phyloP scores from a whole-genome alignment of 75 land plant species.

The Ceratopteris richardii region DNA sequence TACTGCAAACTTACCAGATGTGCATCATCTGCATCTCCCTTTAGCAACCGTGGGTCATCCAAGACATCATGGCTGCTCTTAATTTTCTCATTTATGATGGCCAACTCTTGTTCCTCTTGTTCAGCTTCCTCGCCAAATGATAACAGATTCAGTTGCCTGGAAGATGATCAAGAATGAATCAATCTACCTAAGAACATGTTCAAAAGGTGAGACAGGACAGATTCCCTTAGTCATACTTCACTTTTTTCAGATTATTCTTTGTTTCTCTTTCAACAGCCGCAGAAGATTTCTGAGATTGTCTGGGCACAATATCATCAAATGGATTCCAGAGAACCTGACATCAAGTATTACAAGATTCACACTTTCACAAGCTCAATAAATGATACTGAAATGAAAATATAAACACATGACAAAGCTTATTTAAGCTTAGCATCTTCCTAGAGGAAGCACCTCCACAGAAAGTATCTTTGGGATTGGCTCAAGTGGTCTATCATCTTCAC shows the following conservation, averaged over 20 bases:
- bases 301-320: slow-evolving; percentile 85
- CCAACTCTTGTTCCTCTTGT: slow-evolving; percentile 75
- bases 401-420: background rate
- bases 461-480: slow-evolving; percentile 60
- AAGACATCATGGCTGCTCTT: slow-evolving; percentile 98
- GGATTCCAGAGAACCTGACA: slow-evolving; percentile 95
- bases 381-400: no score
- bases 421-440: no score
- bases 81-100: slow-evolving; percentile 53
- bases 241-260: slow-evolving; percentile 39
- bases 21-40: slow-evolving; percentile 31
- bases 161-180: background rate
- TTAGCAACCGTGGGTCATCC: slow-evolving; percentile 88
- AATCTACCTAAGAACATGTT: no score
- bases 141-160: slow-evolving; percentile 75
- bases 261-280: slow-evolving; percentile 13
- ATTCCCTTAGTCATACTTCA: slow-evolving; percentile 37
- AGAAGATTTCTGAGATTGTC: slow-evolving; percentile 19
- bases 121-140: slow-evolving; percentile 99
- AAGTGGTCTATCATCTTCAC: slow-evolving; percentile 75
- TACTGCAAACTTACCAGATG: slow-evolving; percentile 49
- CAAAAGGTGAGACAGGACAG: background rate
- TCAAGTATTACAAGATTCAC: background rate
- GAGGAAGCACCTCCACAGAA: slow-evolving; percentile 52
- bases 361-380: background rate